Conservation (phyloP, 208 protist species). For the Trypanosoma cruzi region DNA sequence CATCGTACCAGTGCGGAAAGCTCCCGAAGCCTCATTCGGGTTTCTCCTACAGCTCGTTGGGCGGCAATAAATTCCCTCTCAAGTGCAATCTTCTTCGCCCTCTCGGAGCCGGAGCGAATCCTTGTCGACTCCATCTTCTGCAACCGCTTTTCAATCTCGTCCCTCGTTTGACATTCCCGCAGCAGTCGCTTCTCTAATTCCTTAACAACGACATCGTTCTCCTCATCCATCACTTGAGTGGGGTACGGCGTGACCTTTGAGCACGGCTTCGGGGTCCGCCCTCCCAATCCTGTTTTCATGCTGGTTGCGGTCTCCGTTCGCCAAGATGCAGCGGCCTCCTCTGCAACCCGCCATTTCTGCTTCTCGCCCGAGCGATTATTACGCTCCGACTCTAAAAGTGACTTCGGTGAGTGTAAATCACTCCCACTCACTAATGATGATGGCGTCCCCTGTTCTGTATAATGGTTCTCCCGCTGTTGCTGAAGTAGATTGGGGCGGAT, state of each 20-base stretch:
- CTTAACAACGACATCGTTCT: slow-evolving; percentile 28
- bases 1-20: slow-evolving; percentile 22
- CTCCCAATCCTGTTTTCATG: too few species aligned
- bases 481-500: not conserved
- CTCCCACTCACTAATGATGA: too few species aligned
- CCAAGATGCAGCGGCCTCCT: too few species aligned
- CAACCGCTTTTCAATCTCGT: slow-evolving; percentile 55
- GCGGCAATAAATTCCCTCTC: slow-evolving; percentile 48
- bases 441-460: too few species aligned
- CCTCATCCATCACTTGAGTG: not conserved
- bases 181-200: slow-evolving; percentile 59
- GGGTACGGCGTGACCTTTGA: not conserved
- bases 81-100: slow-evolving; percentile 43
- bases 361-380: too few species aligned
- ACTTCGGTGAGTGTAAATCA: too few species aligned
- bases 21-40: slow-evolving; percentile 56
- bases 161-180: slow-evolving; percentile 48
- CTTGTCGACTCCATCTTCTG: slow-evolving; percentile 60
- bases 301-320: too few species aligned
- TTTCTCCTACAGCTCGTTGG: slow-evolving; percentile 55
- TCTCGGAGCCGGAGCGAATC: slow-evolving; percentile 50
- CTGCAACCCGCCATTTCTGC: too few species aligned
- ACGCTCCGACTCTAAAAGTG: too few species aligned
- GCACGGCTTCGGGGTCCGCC: not conserved
- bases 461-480: too few species aligned